These are phyloP conservation scores for Phytopythium kandeliae DNA, from an alignment of 352 stramenopile genomes.

Conservation along the genomic window DNA sequence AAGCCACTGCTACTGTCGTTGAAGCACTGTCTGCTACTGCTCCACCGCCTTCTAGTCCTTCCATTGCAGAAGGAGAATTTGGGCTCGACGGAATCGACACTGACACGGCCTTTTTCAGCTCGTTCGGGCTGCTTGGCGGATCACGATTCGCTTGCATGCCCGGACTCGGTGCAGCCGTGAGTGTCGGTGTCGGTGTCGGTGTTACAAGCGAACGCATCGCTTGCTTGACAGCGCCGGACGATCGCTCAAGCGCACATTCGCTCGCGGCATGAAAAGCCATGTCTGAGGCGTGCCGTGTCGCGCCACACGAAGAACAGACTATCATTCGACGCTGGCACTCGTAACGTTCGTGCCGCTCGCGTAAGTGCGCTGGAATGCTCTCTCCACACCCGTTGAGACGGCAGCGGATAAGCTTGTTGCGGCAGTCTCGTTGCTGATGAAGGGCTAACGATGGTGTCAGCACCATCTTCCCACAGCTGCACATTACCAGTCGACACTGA, in stretches of 20 bases:
- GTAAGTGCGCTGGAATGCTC: constrained; percentile 21
- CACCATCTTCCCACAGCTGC: constrained; percentile 60
- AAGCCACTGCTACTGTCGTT: not conserved
- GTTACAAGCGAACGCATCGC: constrained; percentile 19
- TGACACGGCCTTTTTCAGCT: not conserved
- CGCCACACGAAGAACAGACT: constrained; percentile 35
- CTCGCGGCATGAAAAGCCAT: constrained; percentile 29
- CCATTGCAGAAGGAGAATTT: constrained; percentile 7
- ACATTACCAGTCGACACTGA: constrained; percentile 62
- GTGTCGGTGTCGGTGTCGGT: constrained; percentile 2
- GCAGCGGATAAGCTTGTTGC: constrained; percentile 32
- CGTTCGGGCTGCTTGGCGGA: constrained; percentile 7
- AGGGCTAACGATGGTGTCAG: constrained; percentile 43
- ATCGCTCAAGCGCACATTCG: constrained; percentile 34
- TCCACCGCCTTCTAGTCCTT: constrained; percentile 3
- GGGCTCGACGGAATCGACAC: constrained; percentile 7
- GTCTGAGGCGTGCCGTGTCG: constrained; percentile 28
- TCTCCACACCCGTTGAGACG: constrained; percentile 27
- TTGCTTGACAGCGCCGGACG: constrained; percentile 15
- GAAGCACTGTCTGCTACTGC: not conserved
- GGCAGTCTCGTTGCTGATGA: constrained; percentile 48
- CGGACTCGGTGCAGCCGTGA: not conserved
- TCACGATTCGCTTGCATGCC: constrained; percentile 19
- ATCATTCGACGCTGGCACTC: constrained; percentile 34
- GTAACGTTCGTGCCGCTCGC: constrained; percentile 50